phyloP scores from a whole-genome alignment of 768 basidiomycete genomes.

The Paxillus rubicundulus region DNA sequence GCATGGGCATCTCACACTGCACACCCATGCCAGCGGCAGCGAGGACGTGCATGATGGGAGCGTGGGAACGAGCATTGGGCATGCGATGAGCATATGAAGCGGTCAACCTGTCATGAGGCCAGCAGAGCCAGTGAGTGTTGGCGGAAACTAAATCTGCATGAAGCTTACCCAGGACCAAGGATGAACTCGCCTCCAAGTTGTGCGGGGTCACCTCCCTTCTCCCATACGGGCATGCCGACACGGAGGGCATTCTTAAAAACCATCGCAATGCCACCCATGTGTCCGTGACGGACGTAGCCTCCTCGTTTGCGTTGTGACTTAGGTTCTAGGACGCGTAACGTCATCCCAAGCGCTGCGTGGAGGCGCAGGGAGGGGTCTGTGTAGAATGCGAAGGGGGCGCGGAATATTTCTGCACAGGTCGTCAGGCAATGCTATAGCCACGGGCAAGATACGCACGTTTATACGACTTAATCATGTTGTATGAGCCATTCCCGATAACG shows the following conservation, averaged over 20 bases:
- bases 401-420: slow-evolving; percentile 57
- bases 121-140: background rate
- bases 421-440: background rate
- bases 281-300: slow-evolving; percentile 65
- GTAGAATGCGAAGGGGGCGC: slow-evolving; percentile 69
- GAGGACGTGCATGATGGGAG: slow-evolving; percentile 68
- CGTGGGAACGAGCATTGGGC: slow-evolving; percentile 71
- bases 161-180: slow-evolving; percentile 57
- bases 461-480: slow-evolving; percentile 75
- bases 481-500: slow-evolving; percentile 77
- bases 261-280: slow-evolving; percentile 67
- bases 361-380: slow-evolving; percentile 72
- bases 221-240: slow-evolving; percentile 79
- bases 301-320: slow-evolving; percentile 45
- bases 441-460: slow-evolving; percentile 40
- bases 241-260: slow-evolving; percentile 69
- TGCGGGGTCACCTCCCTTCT: slow-evolving; percentile 68
- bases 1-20: slow-evolving; percentile 19
- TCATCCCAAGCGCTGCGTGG: slow-evolving; percentile 79
- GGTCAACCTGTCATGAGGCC: slow-evolving; percentile 43
- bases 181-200: slow-evolving; percentile 93
- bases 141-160: slow-evolving; percentile 23
- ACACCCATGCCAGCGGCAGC: slow-evolving; percentile 52
- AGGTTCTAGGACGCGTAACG: slow-evolving; percentile 41
- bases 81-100: slow-evolving; percentile 84